Percentiles rank a stretch among this genome's conserved stretches.
These are phyloP conservation scores for Lasiodiplodia gonubiensis DNA, from an alignment of 2,329 filamentous ascomycete species.

Conservation along the genomic window DNA sequence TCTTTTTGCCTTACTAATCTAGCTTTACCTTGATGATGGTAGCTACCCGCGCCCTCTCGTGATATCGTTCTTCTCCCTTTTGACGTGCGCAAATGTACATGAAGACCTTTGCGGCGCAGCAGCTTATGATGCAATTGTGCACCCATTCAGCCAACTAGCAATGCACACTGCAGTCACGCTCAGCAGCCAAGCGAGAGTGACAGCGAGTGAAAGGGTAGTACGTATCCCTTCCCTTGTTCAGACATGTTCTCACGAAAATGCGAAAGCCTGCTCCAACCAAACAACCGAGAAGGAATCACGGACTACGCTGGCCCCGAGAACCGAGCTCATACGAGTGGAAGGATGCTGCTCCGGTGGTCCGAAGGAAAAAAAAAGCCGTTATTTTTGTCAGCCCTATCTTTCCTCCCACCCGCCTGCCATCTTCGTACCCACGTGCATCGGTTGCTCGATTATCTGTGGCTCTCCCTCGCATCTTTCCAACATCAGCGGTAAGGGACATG, in stretches of 20 bases:
- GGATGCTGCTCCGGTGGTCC: constrained; percentile 9
- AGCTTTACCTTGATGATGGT: neutral
- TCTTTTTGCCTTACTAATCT: neutral
- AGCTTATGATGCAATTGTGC: constrained; percentile 5
- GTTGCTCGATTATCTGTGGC: no score
- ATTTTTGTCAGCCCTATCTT: neutral
- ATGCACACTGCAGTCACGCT: neutral
- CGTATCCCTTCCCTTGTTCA: neutral
- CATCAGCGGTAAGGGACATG: neutral
- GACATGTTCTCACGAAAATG: neutral
- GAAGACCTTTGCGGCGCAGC: neutral
- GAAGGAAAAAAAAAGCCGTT: neutral
- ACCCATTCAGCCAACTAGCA: neutral
- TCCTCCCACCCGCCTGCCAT: neutral
- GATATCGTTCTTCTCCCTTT: neutral
- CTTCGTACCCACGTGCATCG: constrained; percentile 3
- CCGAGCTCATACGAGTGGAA: constrained; percentile 15
- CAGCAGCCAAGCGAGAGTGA: no score
- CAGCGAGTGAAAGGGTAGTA: neutral
- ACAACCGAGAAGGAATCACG: no score
- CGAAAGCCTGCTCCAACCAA: neutral
- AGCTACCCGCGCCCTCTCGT: neutral
- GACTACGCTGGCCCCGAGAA: neutral
- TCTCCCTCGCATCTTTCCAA: neutral
- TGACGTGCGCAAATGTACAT: neutral